Base-by-base conservation (phyloP, 129 eudicot species). In the Lonicera japonica region DNA sequence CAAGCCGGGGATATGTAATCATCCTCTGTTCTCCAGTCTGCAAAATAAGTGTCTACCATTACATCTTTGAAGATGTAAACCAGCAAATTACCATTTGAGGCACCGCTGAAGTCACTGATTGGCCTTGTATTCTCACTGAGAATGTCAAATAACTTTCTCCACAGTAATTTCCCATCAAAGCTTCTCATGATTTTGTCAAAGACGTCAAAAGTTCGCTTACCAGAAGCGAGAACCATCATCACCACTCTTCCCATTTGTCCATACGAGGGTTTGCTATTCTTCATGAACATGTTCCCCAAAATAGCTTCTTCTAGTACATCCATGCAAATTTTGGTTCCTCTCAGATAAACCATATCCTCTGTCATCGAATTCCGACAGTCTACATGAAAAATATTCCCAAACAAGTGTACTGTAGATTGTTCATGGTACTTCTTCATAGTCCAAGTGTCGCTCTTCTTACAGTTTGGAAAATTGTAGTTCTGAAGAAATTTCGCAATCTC, bases 1-100 rank as follows among this genome's bases (percentile, higher is more conserved):
- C 86, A 72, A 38, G 64, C 9, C 3, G 90, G 86, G 18, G 83
- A 70, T 58, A 89, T 68, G 53, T 38, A 79, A 52, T 82, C 86
- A 50, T 21, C 1, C 10, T 24, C 9, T 24, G 15, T 56, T 64
- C 63, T 69, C 79, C 81, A 73, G 16, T 76, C 57, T n/a, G 54
- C 63, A 62, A 22, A 18, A 40, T 25, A 75, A 16, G 74, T 57
- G 50, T 73, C 82, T 61, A 74, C 40, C 45, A 89, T 48, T 48
- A 75, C 73, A 12, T 46, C 40, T 55, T 9, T 57, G 17, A 89
- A 60, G 21, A 54, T 64, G 29, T 6, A 34, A 59, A 67, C 74
- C 22, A 76, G 4, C 5, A 67, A 24, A 45, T 40, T 51, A 21
- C 10, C 59, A 45, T 34, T 38, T 19, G 68, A 41, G 20, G n/a